phyloP scores from a whole-genome alignment of 495 filamentous ascomycete genomes.

The Penicillium pancosmium region DNA sequence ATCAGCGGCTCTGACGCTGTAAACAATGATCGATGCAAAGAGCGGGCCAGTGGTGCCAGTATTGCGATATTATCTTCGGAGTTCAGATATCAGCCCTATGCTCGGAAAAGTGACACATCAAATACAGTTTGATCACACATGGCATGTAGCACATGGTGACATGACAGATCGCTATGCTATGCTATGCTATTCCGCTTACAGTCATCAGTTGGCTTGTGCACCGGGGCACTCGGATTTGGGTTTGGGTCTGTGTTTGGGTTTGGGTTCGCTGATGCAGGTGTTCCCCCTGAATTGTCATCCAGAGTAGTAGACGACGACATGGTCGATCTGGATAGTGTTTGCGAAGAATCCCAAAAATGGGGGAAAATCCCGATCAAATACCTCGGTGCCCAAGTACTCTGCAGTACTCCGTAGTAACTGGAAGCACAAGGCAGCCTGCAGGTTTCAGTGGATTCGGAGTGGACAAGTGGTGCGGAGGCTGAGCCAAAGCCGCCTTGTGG shows the following conservation, averaged over 20 bases:
- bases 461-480: too few species aligned
- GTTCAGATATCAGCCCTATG: neutral
- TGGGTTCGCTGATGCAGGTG: neutral
- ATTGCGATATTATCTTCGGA: conserved; percentile 1
- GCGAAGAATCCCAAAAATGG: too few species aligned
- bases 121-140: neutral
- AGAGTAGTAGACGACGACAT: neutral
- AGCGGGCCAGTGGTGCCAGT: conserved; percentile 1
- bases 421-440: too few species aligned
- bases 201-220: neutral
- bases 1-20: neutral
- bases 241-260: neutral
- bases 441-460: too few species aligned
- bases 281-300: neutral
- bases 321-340: too few species aligned
- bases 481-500: too few species aligned
- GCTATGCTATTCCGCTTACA: neutral
- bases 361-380: too few species aligned
- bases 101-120: neutral
- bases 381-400: too few species aligned
- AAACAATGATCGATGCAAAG: neutral
- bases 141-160: too few species aligned
- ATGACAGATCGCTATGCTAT: neutral
- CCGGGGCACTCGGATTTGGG: neutral
- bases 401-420: too few species aligned